A percentile compares a stretch with the other conserved stretches of the same genome.
Conservation (phyloP, 2,329 filamentous ascomycete species). For the Alternaria sp. region DNA sequence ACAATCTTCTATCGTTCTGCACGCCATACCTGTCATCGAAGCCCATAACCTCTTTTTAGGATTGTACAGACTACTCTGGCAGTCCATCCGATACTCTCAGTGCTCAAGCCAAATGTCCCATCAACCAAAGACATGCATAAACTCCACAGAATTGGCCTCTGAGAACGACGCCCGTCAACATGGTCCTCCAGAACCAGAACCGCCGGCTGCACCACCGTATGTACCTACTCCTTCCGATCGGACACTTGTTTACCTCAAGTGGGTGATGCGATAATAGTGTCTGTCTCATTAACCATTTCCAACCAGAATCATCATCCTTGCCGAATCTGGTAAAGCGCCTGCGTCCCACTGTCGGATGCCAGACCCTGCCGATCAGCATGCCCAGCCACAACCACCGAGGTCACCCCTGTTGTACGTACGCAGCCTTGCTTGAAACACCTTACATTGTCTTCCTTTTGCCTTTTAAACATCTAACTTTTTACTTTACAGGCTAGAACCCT, state of each 20-base stretch:
- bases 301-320: conserved; percentile 38
- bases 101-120: not conserved
- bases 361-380: conserved; percentile 28
- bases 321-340: conserved; percentile 29
- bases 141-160: not conserved
- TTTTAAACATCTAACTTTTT: not conserved
- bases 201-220: conserved; percentile 42
- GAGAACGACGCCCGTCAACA: not conserved
- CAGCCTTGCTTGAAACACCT: conserved; percentile 24
- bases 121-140: not conserved
- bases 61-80: conserved; percentile 4
- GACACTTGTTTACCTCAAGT: not conserved
- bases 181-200: conserved; percentile 32
- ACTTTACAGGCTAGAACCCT: conserved; percentile 6
- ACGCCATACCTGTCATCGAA: conserved; percentile 4
- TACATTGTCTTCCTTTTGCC: conserved; percentile 14
- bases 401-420: conserved; percentile 36
- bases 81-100: conserved; percentile 8
- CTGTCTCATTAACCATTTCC: conserved; percentile 15
- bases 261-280: conserved; percentile 1
- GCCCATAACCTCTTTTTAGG: not conserved
- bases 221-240: conserved; percentile 15
- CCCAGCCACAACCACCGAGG: conserved; percentile 32
- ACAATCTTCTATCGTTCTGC: not conserved
- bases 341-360: conserved; percentile 31